These are phyloP conservation scores for Lasiosphaeria miniovina DNA, from an alignment of 495 filamentous ascomycete genomes.

Conservation along the genomic window DNA sequence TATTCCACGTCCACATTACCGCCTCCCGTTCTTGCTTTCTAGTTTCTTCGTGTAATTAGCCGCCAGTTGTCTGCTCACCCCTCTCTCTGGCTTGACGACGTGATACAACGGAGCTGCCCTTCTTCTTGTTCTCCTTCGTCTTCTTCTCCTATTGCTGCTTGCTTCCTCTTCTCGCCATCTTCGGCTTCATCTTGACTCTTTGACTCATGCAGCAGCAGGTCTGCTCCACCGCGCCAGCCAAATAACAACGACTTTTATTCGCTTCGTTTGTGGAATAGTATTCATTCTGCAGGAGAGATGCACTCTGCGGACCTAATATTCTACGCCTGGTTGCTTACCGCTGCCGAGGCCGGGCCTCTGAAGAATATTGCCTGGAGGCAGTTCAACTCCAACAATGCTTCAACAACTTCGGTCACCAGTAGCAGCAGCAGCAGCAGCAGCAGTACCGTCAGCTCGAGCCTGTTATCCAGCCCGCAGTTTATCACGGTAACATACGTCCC, in stretches of 20 bases:
- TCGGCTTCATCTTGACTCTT: too few species aligned
- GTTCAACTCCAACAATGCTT: neutral
- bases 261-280: neutral
- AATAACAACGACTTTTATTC: neutral
- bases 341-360: conserved; percentile 30
- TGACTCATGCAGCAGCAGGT: neutral
- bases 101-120: neutral
- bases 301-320: conserved; percentile 16
- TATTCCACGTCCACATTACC: too few species aligned
- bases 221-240: neutral
- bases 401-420: neutral
- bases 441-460: neutral
- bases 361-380: conserved; percentile 10
- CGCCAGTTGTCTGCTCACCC: too few species aligned
- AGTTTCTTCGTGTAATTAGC: too few species aligned
- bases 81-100: too few species aligned
- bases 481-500: neutral
- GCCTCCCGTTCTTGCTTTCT: too few species aligned
- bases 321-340: conserved; percentile 13
- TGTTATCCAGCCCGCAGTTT: neutral
- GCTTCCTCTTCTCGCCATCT: neutral
- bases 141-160: neutral
- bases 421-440: neutral
- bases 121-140: neutral
- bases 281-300: conserved; percentile 18